Percentiles rank a stretch among this genome's conserved stretches.
Conservation (phyloP, 1,284 basidiomycete genomes). For the Apiotrichum akiyoshidainum region DNA sequence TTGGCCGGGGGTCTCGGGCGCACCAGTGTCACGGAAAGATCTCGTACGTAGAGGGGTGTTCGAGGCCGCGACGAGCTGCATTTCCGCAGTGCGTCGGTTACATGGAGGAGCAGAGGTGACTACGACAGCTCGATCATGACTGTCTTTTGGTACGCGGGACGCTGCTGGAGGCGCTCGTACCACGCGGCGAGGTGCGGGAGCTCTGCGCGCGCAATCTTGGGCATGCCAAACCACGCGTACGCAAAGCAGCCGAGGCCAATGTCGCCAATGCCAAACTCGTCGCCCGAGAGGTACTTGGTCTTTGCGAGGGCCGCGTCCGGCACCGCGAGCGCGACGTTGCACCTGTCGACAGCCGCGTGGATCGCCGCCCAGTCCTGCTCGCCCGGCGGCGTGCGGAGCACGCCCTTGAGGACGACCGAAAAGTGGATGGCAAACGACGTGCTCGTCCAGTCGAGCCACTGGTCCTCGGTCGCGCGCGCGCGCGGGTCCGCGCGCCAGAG, state of each 20-base stretch:
- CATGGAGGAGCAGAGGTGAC: neutral
- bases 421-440: neutral
- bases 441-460: conserved; percentile 19
- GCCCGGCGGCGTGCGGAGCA: conserved; percentile 9
- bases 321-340: neutral
- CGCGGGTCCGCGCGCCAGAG: neutral
- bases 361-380: conserved; percentile 10
- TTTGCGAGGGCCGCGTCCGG: conserved; percentile 11
- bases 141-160: conserved; percentile 10
- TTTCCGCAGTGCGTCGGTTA: too few relatives aligned
- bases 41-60: too few relatives aligned
- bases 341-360: neutral
- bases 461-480: conserved; percentile 4
- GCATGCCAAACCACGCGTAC: conserved; percentile 14
- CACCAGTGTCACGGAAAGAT: too few relatives aligned
- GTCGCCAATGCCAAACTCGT: conserved; percentile 13
- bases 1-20: too few relatives aligned
- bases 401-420: conserved; percentile 5
- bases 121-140: conserved; percentile 11
- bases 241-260: conserved; percentile 12
- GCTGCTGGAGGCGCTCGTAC: conserved; percentile 9
- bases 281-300: conserved; percentile 6
- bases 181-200: conserved; percentile 9
- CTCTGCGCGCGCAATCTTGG: conserved; percentile 4
- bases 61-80: too few relatives aligned